phyloP scores from a whole-genome alignment of 2,329 filamentous ascomycete genomes.

The Sporothrix variecibatus region DNA sequence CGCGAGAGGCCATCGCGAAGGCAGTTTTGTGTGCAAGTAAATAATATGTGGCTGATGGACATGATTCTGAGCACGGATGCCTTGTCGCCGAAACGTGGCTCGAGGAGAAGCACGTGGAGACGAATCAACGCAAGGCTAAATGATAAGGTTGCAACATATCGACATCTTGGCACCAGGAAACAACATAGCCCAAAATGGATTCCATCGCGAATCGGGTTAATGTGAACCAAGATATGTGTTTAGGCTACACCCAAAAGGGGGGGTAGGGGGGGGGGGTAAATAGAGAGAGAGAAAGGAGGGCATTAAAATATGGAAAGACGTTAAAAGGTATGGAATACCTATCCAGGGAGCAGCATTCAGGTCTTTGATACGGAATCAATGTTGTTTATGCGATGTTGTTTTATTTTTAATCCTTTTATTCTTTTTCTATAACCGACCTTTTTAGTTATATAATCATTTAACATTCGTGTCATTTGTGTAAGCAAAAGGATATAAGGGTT shows the following conservation, averaged over 20 bases:
- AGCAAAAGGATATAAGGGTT: too few relatives aligned
- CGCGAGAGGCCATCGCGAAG: neutral
- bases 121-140: neutral
- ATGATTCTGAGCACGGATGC: neutral
- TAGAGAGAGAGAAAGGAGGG: too few relatives aligned
- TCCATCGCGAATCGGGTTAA: constrained; percentile 5
- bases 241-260: neutral
- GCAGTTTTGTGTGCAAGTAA: neutral
- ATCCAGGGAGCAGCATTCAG: neutral
- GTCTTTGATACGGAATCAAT: too few relatives aligned
- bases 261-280: too few relatives aligned
- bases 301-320: neutral
- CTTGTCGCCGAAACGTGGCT: neutral
- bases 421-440: too few relatives aligned
- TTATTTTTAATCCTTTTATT: too few relatives aligned
- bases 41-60: neutral
- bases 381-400: too few relatives aligned
- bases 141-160: neutral
- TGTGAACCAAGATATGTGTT: neutral
- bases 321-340: too few relatives aligned
- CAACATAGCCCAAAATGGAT: neutral
- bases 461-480: too few relatives aligned
- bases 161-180: neutral
- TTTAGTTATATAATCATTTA: too few relatives aligned
- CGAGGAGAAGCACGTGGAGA: neutral